Conservation (phyloP, 192 early-diverging fungal species). For the Radiomyces spectabilis region DNA sequence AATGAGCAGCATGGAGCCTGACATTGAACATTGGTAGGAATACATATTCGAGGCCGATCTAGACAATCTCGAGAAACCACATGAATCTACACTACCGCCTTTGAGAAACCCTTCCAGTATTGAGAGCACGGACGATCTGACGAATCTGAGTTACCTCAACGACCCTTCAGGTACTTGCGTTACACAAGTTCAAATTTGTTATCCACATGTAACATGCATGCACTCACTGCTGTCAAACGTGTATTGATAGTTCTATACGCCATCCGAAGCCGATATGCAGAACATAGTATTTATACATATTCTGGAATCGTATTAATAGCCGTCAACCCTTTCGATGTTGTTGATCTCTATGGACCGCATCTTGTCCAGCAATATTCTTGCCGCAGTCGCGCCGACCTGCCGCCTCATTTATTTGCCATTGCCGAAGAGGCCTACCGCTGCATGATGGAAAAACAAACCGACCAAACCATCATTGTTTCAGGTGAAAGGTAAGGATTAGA, state of each 20-base stretch:
- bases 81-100: conserved; percentile 75
- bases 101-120: conserved; percentile 88
- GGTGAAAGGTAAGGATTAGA: conserved; percentile 66
- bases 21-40: conserved; percentile 37
- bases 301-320: conserved; percentile 98
- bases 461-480: conserved; percentile 97
- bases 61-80: conserved; percentile 56
- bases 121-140: conserved; percentile 86
- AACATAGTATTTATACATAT: conserved; percentile 97
- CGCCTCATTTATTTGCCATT: conserved; percentile 98
- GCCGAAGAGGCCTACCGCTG: conserved; percentile 96
- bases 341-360: conserved; percentile 84
- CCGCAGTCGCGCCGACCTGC: conserved; percentile 84
- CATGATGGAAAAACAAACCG: conserved; percentile 84
- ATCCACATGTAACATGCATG: too few species aligned
- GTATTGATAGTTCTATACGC: conserved; percentile 92
- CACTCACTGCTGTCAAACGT: too few species aligned
- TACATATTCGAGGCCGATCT: conserved; percentile 66
- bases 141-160: conserved; percentile 88
- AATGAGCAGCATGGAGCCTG: background rate
- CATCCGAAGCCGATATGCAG: conserved; percentile 83
- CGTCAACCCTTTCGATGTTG: conserved; percentile 87
- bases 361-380: conserved; percentile 92
- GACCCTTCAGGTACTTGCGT: conserved; percentile 80
- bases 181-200: too few species aligned